Conservation (phyloP, 371 early-diverging fungal genomes). For the Smittium mucronatum region DNA sequence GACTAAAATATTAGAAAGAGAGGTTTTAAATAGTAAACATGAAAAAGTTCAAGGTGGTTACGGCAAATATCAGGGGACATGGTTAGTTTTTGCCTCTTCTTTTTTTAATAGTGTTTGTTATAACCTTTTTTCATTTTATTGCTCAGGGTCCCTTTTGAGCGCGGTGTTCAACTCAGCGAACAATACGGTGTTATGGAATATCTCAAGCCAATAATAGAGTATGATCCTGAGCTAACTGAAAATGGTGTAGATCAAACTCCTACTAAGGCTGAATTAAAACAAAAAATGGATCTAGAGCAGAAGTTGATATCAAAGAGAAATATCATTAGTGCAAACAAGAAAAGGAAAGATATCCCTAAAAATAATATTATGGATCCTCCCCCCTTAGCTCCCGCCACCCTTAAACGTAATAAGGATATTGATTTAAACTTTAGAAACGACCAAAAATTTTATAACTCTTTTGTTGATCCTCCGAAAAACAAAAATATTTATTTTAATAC, state of each 20-base stretch:
- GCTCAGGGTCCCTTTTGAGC: conserved; percentile 59
- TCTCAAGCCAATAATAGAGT: conserved; percentile 48
- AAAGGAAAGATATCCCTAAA: neutral
- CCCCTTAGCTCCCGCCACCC: neutral
- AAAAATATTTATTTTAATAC: neutral
- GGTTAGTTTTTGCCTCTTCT: conserved; percentile 10
- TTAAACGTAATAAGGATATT: neutral
- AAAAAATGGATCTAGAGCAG: conserved; percentile 21
- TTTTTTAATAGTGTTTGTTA: neutral
- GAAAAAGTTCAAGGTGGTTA: conserved; percentile 94
- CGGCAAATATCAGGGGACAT: conserved; percentile 88
- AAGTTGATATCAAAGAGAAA: conserved; percentile 4
- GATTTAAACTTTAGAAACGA: neutral
- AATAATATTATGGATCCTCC: conserved; percentile 1
- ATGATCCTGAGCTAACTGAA: conserved; percentile 37
- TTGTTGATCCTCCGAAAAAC: neutral
- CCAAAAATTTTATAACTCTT: neutral
- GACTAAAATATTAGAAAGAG: conserved; percentile 78
- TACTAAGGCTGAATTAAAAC: conserved; percentile 38
- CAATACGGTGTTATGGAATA: conserved; percentile 49
- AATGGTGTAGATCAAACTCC: conserved; percentile 34
- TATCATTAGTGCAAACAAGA: conserved; percentile 4
- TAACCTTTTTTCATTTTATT: neutral
- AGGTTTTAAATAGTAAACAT: conserved; percentile 61
- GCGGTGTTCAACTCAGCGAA: conserved; percentile 57